Evolutionary conservation across 345 rosid species (phyloP), one percentile per base, ranked within the genome.

Genomic region (Ceriops zippeliana): DNA sequence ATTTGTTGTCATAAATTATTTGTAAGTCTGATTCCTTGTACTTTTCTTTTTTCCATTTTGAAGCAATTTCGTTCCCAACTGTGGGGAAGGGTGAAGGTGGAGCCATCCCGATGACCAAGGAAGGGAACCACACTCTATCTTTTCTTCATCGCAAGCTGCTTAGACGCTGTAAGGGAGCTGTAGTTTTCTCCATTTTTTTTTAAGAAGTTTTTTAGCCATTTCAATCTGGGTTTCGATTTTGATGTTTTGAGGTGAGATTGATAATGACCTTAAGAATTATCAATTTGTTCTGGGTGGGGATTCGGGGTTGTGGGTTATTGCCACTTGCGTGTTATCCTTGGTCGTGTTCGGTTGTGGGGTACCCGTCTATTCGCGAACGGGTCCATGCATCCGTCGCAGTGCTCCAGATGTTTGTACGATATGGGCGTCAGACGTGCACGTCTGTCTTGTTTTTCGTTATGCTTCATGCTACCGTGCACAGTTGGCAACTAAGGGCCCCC

Each of bases 141-240:
- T 63, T 68, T 9, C 76, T 65, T 20, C 86, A 87, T 66, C 88
- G 95, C 68, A 91, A 85, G 72, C 82, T 87, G 67, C 89, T 20
- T 10, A 64, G 24, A 5, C 62, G 62, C 24, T 68, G 73, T 74
- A 62, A 62, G 73, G 35, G 9, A 58, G 20, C 5, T 15, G 20
- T 28, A 19, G 35, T 37, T 53, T 26, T 20, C 52, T 22, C 47
- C 19, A 3, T 42, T 42, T 15, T 0, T 0, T 63, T 19, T 24
- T 22, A 24, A 24, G 26, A 24, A 0, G 26, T 19, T 24, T 6
- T 31, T 8, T 47, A 0, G 3, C 30, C 65, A 38, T 52, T 63
- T 19, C 27, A 61, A 52, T 37, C 49, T 42, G 49, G 19, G 49
- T 42, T 42, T 42, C 17, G 19, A 42, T 13, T 42, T 42, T 42